Evolutionary conservation across 768 basidiomycete species (phyloP), one percentile per base, ranked within the genome.

Genomic region (Gymnopilus dilepis): DNA sequence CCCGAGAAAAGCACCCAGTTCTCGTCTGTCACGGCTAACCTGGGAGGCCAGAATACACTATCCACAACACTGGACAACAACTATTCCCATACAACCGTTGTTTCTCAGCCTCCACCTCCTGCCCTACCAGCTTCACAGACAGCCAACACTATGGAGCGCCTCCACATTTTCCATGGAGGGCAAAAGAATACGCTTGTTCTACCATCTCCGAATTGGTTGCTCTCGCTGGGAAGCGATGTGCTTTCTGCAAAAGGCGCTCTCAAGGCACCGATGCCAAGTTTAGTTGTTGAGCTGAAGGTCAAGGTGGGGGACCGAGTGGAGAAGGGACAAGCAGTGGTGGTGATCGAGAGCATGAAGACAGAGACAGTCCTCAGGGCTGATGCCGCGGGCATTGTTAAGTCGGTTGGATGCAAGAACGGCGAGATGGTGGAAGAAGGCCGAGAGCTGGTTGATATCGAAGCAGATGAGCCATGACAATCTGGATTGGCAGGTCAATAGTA

Each of bases 301-400:
- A 82, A 81, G 60, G 78, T 84, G 1, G 95, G 95, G 4, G 90
- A 96, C 54, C 78, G 74, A 13, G 91, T 97, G 40, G 87, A 89
- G 75, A 88, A 84, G 69, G 94, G 93, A 0, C 91, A 95, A 70
- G 85, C 85, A 7, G 82, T 94, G 8, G 87, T 95, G 30, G 86
- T 96, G 5, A 76, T 97, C 70, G 95, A 97, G 77, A 97, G 95
- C 70, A 98, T 97, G 95, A 98, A 98, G 85, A 97, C 95, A 65
- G 95, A 97, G 77, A 96, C 91, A 38, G 91, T 94, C 41, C 73
- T 97, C 64, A 81, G 94, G 56, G 87, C 93, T 13, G 83, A 87
- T 61, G 78, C 77, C 7, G 77, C 83, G 37, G 95, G 94, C 4
- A 77, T 87, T 5, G 88, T 97, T 7, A 86, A 80, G 67, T 78